A percentile compares a stretch with the other conserved stretches of the same genome.
Conservation (phyloP, 805 yeast genomes). For the Kuraishia molischiana region DNA sequence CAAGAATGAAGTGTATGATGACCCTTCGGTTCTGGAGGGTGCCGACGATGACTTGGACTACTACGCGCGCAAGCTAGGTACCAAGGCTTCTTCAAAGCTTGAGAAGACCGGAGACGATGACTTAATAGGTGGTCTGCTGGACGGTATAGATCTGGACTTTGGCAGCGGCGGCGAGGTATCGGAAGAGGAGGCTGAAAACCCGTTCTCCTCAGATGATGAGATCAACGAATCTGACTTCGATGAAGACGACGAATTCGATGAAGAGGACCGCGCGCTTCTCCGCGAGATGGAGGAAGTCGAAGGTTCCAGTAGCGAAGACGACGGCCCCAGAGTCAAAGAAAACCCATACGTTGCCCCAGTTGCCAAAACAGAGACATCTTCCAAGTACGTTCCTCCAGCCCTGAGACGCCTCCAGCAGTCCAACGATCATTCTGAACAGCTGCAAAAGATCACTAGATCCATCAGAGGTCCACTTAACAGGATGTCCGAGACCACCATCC, state of each 20-base stretch:
- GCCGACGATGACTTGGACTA: conserved; percentile 77
- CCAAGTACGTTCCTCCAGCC: conserved; percentile 81
- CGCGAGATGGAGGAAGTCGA: conserved; percentile 22
- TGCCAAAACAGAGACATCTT: conserved; percentile 17
- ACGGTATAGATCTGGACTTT: conserved; percentile 55
- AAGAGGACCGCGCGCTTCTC: conserved; percentile 18
- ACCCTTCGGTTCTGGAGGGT: conserved; percentile 20
- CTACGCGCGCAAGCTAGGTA: conserved; percentile 74
- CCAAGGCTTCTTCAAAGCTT: conserved; percentile 44
- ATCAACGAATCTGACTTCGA: conserved; percentile 20
- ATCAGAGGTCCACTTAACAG: conserved; percentile 81
- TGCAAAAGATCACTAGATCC: conserved; percentile 40
- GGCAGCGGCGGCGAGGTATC: conserved; percentile 9
- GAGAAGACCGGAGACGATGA: conserved; percentile 56
- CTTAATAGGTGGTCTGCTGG: conserved; percentile 72
- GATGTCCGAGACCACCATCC: conserved; percentile 80
- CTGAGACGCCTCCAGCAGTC: conserved; percentile 42
- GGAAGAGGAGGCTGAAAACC: conserved; percentile 8
- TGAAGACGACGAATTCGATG: conserved; percentile 18
- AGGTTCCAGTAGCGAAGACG: conserved; percentile 15
- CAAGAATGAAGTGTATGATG: not conserved
- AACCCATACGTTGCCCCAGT: conserved; percentile 72
- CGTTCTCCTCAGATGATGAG: conserved; percentile 12
- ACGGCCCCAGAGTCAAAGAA: conserved; percentile 34
- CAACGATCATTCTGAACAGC: conserved; percentile 31